Evolutionary conservation across 257 asterid species (phyloP).

Genomic region (Verbena officinalis): DNA sequence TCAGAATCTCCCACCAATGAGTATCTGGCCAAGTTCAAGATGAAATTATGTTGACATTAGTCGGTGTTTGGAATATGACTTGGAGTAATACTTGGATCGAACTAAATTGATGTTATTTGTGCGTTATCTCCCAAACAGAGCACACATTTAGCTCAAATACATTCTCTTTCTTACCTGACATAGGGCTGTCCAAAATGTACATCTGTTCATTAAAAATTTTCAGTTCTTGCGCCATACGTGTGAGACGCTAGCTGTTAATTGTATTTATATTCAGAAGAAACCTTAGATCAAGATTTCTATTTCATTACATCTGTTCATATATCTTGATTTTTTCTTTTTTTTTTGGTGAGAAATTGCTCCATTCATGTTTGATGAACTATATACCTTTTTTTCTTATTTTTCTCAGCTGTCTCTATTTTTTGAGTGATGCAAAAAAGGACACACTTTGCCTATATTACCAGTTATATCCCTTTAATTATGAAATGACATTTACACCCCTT

Average conservation of each 20-base stretch:
- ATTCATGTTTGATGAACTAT: neutral
- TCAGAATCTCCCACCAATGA: slow-evolving; percentile 56
- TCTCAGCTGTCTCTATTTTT: neutral
- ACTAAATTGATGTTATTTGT: slow-evolving; percentile 31
- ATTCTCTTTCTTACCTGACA: slow-evolving; percentile 35
- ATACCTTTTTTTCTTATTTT: neutral
- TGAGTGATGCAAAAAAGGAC: neutral
- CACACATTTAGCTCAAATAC: slow-evolving; percentile 31
- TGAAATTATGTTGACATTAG: slow-evolving; percentile 48
- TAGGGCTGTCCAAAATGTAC: slow-evolving; percentile 44
- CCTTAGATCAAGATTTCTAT: neutral
- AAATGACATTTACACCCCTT: too few relatives aligned
- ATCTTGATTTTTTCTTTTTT: neutral
- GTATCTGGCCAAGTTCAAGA: slow-evolving; percentile 55
- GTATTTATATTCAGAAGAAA: slow-evolving; percentile 12
- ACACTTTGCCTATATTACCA: too few relatives aligned
- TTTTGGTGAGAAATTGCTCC: neutral
- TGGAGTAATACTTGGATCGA: slow-evolving; percentile 29
- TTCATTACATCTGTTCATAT: neutral
- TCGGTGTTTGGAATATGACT: slow-evolving; percentile 39
- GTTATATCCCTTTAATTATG: too few relatives aligned
- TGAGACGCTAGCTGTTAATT: slow-evolving; percentile 3
- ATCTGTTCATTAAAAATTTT: slow-evolving; percentile 21
- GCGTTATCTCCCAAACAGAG: slow-evolving; percentile 31
- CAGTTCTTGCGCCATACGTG: neutral